Percentiles rank a stretch among this genome's conserved stretches.
phyloP scores from a whole-genome alignment of 371 early-diverging fungal species.

The Mortierella sp. region DNA sequence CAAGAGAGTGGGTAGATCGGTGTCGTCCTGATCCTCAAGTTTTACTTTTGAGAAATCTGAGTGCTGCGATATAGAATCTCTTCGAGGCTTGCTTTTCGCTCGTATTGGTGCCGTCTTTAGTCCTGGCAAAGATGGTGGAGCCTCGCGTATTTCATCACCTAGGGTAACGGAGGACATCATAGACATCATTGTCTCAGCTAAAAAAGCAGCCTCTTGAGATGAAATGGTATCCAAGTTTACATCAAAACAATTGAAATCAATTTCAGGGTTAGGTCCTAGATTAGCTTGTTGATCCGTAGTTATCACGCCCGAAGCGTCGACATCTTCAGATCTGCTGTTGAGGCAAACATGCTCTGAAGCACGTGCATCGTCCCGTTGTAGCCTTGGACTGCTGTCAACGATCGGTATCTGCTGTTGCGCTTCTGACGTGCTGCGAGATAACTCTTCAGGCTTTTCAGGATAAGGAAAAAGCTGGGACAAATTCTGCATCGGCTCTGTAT shows the following conservation, averaged over 20 bases:
- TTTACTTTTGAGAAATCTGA: constrained; percentile 13
- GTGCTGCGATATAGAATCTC: neutral
- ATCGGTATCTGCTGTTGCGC: neutral
- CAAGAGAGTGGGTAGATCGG: neutral
- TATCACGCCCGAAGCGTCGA: neutral
- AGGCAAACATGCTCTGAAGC: neutral
- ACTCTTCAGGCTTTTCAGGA: constrained; percentile 37
- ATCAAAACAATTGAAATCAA: constrained; percentile 34
- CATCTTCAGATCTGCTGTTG: neutral
- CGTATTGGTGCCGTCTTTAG: neutral
- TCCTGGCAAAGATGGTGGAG: neutral
- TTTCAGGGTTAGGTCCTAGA: neutral
- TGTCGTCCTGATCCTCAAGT: constrained; percentile 13
- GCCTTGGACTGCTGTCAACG: neutral
- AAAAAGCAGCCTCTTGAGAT: constrained; percentile 20
- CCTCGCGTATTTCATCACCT: neutral
- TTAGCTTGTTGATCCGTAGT: neutral
- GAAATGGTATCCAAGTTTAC: constrained; percentile 36
- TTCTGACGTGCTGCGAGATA: neutral
- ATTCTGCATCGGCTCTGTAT: constrained; percentile 28
- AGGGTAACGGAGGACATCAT: constrained; percentile 17
- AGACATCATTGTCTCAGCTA: constrained; percentile 43
- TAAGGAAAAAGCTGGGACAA: constrained; percentile 51
- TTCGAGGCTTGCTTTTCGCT: neutral
- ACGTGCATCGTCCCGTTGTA: neutral